Evolutionary conservation across 257 asterid species (phyloP).

Genomic region (Fraxinus quadrangulata): DNA sequence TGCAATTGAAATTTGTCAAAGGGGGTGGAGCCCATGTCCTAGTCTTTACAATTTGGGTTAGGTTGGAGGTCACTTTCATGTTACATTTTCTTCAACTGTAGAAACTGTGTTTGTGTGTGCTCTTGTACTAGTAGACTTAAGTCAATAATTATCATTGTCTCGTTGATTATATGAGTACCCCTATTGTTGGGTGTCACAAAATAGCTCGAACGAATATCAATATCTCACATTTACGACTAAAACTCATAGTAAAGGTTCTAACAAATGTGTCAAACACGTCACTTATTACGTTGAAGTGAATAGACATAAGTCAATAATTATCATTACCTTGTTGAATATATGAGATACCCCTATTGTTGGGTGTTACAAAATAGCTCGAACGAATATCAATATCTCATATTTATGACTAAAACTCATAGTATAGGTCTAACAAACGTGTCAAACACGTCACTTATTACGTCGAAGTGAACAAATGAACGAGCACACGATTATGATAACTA

Average conservation of each 20-base stretch:
- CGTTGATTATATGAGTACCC: neutral
- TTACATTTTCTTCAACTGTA: neutral
- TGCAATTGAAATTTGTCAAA: neutral
- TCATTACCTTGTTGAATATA: too few relatives aligned
- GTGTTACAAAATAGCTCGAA: neutral
- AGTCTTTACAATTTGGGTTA: constrained; percentile 19
- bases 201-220: neutral
- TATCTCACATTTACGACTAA: neutral
- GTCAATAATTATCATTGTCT: neutral
- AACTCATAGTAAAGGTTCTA: too few relatives aligned
- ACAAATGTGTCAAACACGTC: neutral
- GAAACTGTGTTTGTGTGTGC: neutral
- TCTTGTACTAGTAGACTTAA: neutral
- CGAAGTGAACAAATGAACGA: neutral
- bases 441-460: neutral
- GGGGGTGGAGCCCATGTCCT: constrained; percentile 23
- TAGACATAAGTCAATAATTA: too few relatives aligned
- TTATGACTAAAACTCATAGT: too few relatives aligned
- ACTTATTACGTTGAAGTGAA: neutral
- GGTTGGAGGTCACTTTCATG: constrained; percentile 21
- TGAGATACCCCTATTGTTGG: too few relatives aligned
- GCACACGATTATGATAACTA: too few relatives aligned
- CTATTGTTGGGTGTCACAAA: neutral
- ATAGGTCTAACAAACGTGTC: neutral
- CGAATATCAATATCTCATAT: neutral